Evolutionary conservation across 2,329 filamentous ascomycete species (phyloP), one percentile per base, ranked within the genome.

Genomic region (Diaporthe humulicola): DNA sequence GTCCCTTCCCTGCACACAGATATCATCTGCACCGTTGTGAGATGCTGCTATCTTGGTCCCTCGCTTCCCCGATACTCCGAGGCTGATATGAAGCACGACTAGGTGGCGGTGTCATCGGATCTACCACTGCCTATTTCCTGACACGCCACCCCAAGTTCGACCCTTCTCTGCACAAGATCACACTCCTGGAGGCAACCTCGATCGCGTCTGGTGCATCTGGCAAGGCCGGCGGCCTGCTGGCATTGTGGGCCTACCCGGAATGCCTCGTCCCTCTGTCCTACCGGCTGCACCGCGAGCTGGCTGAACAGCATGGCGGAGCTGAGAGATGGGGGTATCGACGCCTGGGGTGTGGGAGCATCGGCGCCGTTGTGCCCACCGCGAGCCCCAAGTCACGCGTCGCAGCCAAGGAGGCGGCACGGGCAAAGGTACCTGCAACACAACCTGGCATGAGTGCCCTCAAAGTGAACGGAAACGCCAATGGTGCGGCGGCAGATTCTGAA

Each of bases 21-120:
- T 19, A 38, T 40, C 56, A 17, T 48, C 57, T 52, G n/a, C 15
- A 3, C 67, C 40, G 14, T 25, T 67, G 30, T 58, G 40, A 38
- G 15, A 28, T 52, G 57, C 57, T 58, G 36, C 56, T 64, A 48
- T 48, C 19, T 10, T 52, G 48, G 22, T 25, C 8, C 33, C n/a
- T 52, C 48, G 38, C 38, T 4, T 54, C 48, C 25, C 30, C 14
- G 25, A 3, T 10, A 6, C 25, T 25, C 57, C 33, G 15, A 64
- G 64, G 48, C 70, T 72, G 36, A 72, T 45, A 15, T 30, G 30
- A 15, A 57, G 22, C 40, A 60, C 58, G 8, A 57, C 30, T 76
- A 95, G 95, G 96, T 78, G 96, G 95, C 78, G 96, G 96, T 79
- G 95, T 98, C 77, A 98, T 98, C 79, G 97, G 97, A 80, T 93